phyloP scores from a whole-genome alignment of 768 basidiomycete genomes.

The Phlegmacium glaucopus region DNA sequence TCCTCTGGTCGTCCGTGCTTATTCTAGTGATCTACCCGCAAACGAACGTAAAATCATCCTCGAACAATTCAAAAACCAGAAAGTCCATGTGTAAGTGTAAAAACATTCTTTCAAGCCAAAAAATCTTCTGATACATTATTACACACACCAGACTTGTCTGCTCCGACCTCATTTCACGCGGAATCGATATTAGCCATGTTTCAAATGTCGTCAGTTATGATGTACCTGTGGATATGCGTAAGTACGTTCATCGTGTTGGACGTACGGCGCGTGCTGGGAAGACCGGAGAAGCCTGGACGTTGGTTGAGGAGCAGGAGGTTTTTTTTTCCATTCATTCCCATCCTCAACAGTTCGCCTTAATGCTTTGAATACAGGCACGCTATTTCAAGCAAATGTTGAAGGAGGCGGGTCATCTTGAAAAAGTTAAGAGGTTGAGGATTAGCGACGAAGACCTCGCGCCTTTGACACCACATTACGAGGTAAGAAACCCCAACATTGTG shows the following conservation, averaged over 20 bases:
- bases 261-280: slow-evolving; percentile 93
- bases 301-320: slow-evolving; percentile 94
- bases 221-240: slow-evolving; percentile 94
- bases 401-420: slow-evolving; percentile 63
- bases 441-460: slow-evolving; percentile 55
- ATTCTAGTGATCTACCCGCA: slow-evolving; percentile 81
- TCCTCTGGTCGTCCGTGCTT: slow-evolving; percentile 56
- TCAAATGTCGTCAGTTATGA: slow-evolving; percentile 95
- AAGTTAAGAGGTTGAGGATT: slow-evolving; percentile 67
- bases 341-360: not conserved
- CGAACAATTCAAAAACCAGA: slow-evolving; percentile 74
- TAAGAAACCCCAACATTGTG: slow-evolving; percentile 25
- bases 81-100: slow-evolving; percentile 74
- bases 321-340: slow-evolving; percentile 6
- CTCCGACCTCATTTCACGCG: slow-evolving; percentile 93
- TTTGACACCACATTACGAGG: slow-evolving; percentile 66
- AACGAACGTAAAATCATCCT: slow-evolving; percentile 74
- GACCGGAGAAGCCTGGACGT: slow-evolving; percentile 85
- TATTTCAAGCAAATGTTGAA: slow-evolving; percentile 85
- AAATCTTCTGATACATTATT: not conserved
- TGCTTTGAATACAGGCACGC: slow-evolving; percentile 52
- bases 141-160: slow-evolving; percentile 73
- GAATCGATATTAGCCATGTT: slow-evolving; percentile 92
- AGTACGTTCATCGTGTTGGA: slow-evolving; percentile 97
- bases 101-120: not conserved